Base-by-base conservation (phyloP, 192 early-diverging fungal genomes). In the Backusella westeae region DNA sequence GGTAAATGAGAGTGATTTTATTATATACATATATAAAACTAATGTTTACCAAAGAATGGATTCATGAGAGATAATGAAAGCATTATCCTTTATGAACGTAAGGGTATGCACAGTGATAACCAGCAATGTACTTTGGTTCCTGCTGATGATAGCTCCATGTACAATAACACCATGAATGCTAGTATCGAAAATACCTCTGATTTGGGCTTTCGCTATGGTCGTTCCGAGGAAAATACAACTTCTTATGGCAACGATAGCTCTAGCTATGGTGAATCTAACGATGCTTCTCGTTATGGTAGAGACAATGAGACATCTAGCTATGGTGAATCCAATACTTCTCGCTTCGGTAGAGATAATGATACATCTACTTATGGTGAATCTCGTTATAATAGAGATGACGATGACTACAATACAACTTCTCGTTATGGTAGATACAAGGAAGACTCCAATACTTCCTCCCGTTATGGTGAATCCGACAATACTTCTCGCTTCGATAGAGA, bases 11-110 rank as follows among this genome's bases (percentile, higher is more conserved):
- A 21, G 15, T 15, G 42, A 4, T 1, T 17, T 17, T 17, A 17
- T 17, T 26, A 23, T 69, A 32, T 32, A 32, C 1, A 29, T 23
- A 21, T 69, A 39, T 44, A 17, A 9, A 41, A 12, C 42, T 44
- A 44, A 17, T 44, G 2, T 19, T 44, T 71, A 26, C 14, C 26
- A 26, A 46, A 72, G 76, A 32, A 49, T 56, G 75, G 42, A 9
- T 5, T 10, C 19, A 68, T 32, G 26, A 34, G 6, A 21, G 72
- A 78, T 14, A 66, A 66, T 34, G 23, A 72, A 19, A 35, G 32
- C 3, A 35, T 78, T 21, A 78, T 78, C 34, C 26, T 41, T 42
- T 68, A 74, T 23, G 29, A 52, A 67, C 77, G 77, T 34, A 78
- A 74, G 23, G 21, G 46, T 4, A 19, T 49, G 5, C 42, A 68